Evolutionary conservation across 2,329 filamentous ascomycete genomes (phyloP).

Genomic region (Aureobasidium namibiae): DNA sequence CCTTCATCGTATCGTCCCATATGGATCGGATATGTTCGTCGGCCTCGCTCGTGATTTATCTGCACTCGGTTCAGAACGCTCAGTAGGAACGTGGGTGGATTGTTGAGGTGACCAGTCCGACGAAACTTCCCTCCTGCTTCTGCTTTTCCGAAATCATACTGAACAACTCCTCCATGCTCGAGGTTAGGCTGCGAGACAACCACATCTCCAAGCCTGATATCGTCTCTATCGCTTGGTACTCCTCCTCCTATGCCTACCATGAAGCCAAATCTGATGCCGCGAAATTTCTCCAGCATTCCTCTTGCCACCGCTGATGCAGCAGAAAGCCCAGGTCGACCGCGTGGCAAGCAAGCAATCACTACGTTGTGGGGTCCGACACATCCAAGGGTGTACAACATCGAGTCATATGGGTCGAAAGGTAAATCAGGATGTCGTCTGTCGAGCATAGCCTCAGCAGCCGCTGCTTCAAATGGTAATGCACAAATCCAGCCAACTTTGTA

Average conservation of each 20-base stretch:
- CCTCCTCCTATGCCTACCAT: conserved; percentile 20
- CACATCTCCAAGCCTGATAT: conserved; percentile 21
- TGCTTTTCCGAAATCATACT: conserved; percentile 21
- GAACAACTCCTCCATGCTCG: conserved; percentile 20
- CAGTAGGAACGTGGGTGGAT: background rate
- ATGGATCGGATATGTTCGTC: background rate
- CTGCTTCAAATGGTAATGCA: conserved; percentile 16
- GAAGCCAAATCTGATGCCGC: background rate
- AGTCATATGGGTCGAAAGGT: background rate
- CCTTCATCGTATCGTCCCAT: background rate
- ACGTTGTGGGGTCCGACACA: conserved; percentile 15
- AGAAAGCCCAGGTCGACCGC: conserved; percentile 5
- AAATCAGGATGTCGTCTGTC: conserved; percentile 15
- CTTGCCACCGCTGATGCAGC: conserved; percentile 15
- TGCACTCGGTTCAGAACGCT: background rate
- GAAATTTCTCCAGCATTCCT: conserved; percentile 16
- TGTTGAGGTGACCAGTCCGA: background rate
- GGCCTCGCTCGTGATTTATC: background rate
- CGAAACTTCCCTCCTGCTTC: background rate
- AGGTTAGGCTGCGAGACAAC: conserved; percentile 19
- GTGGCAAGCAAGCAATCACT: conserved; percentile 16
- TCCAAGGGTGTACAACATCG: conserved; percentile 16
- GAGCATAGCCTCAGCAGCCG: conserved; percentile 15
- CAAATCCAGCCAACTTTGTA: conserved; percentile 19
- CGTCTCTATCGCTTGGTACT: conserved; percentile 8